phyloP scores from a whole-genome alignment of 352 stramenopile species.

The Phytopythium oedochilum region DNA sequence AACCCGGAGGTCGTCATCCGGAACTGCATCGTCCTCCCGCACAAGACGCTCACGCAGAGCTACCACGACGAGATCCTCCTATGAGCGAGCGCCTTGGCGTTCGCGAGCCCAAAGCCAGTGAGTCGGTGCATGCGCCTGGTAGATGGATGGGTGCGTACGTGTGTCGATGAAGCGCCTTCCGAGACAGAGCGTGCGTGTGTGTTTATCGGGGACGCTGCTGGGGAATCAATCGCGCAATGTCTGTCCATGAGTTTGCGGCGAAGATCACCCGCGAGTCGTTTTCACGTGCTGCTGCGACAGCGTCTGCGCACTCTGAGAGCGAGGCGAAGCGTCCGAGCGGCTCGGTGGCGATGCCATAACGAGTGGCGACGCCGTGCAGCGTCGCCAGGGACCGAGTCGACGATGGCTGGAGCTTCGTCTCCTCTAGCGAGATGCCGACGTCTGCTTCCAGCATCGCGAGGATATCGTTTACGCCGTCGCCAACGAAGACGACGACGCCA shows the following conservation, averaged over 20 bases:
- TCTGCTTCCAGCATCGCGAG: constrained; percentile 58
- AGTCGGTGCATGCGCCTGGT: too few species aligned
- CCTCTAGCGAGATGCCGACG: constrained; percentile 38
- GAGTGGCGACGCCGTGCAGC: constrained; percentile 13
- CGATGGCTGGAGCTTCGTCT: neutral
- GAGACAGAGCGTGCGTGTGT: neutral
- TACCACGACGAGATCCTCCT: constrained; percentile 89
- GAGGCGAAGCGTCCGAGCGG: constrained; percentile 15
- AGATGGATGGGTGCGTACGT: too few species aligned
- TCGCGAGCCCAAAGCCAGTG: too few species aligned
- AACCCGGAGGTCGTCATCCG: constrained; percentile 87
- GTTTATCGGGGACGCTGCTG: neutral
- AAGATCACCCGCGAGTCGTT: constrained; percentile 19
- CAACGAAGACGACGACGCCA: constrained; percentile 41
- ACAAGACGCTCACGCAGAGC: constrained; percentile 86
- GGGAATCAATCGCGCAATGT: constrained; percentile 11
- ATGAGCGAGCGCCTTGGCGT: constrained; percentile 27
- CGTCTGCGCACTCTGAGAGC: constrained; percentile 9
- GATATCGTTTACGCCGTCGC: constrained; percentile 65
- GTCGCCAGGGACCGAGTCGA: constrained; percentile 8
- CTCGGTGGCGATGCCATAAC: constrained; percentile 28
- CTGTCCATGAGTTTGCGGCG: constrained; percentile 14
- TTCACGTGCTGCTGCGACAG: neutral
- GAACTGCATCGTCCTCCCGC: constrained; percentile 86
- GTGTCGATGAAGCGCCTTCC: neutral